Percentiles rank a stretch among this genome's conserved stretches.
These are phyloP conservation scores for Stephanocyclus meneghinianus DNA, from an alignment of 352 stramenopile species.

Conservation along the genomic window DNA sequence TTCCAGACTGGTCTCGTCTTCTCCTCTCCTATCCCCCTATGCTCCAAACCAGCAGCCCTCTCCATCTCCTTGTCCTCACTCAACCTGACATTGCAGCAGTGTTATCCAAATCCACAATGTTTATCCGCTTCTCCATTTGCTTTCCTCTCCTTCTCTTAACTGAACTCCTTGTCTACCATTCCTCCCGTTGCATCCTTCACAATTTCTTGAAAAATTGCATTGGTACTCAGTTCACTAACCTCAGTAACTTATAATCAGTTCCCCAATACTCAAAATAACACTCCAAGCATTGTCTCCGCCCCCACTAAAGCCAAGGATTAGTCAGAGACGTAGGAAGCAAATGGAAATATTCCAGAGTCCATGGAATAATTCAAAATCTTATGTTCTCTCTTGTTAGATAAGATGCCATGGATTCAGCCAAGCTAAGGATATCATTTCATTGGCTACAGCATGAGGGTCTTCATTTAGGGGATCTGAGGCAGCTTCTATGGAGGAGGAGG, in stretches of 20 bases:
- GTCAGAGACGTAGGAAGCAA: constrained; percentile 52
- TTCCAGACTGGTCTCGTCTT: constrained; percentile 33
- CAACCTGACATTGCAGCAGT: constrained; percentile 19
- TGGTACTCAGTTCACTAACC: constrained; percentile 6
- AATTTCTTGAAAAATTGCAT: constrained; percentile 47
- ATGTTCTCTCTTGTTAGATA: constrained; percentile 34
- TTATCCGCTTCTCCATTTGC: constrained; percentile 34
- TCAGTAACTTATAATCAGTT: not conserved
- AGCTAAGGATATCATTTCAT: constrained; percentile 30
- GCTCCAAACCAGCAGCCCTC: constrained; percentile 36
- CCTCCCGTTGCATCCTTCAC: constrained; percentile 46
- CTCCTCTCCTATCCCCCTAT: not conserved
- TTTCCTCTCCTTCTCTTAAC: constrained; percentile 15
- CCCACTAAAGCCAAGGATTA: constrained; percentile 39
- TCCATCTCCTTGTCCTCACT: constrained; percentile 46
- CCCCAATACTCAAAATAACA: constrained; percentile 17
- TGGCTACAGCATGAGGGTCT: constrained; percentile 42
- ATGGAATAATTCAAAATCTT: constrained; percentile 49
- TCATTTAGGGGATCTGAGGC: not conserved
- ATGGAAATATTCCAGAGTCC: constrained; percentile 34
- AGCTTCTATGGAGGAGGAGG: not conserved
- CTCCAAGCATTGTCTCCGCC: constrained; percentile 33
- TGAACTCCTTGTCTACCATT: constrained; percentile 15
- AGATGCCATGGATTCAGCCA: constrained; percentile 20
- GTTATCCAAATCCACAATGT: constrained; percentile 42